Conservation (phyloP, 1,139 yeast species). For the Candida sojae region DNA sequence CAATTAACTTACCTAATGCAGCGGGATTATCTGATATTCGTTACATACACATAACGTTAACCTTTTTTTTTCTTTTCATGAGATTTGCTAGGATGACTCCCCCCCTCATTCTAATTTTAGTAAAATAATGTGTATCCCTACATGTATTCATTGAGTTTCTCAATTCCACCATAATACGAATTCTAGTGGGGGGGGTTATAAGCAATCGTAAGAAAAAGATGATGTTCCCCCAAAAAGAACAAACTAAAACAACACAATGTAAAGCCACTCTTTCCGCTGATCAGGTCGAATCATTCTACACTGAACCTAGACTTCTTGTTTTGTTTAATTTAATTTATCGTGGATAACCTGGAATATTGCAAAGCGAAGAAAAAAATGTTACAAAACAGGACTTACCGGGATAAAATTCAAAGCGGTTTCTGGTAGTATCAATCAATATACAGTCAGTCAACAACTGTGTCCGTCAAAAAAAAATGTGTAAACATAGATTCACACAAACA, state of each 20-base stretch:
- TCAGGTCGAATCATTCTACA: slow-evolving; percentile 1
- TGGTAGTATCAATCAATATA: background rate
- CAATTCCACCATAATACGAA: background rate
- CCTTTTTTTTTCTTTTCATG: background rate
- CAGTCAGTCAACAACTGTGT: too few species aligned
- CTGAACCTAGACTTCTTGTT: background rate
- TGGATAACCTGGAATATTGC: background rate
- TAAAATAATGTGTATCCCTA: background rate
- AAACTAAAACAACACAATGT: background rate
- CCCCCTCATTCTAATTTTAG: background rate
- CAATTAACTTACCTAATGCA: background rate
- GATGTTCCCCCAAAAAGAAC: background rate
- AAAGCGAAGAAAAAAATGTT: background rate
- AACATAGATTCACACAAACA: too few species aligned
- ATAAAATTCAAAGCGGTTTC: background rate
- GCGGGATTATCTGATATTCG: background rate
- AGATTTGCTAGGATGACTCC: too few species aligned
- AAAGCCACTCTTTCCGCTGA: background rate
- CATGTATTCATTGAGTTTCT: background rate
- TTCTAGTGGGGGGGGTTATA: too few species aligned
- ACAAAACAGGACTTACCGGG: background rate
- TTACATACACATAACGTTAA: background rate
- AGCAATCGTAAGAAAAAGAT: background rate
- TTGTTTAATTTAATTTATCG: background rate
- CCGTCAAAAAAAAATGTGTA: too few species aligned